A percentile compares a stretch with the other conserved stretches of the same genome.
Conservation (phyloP, 2,329 filamentous ascomycete species). For the Colletotrichum sublineola region DNA sequence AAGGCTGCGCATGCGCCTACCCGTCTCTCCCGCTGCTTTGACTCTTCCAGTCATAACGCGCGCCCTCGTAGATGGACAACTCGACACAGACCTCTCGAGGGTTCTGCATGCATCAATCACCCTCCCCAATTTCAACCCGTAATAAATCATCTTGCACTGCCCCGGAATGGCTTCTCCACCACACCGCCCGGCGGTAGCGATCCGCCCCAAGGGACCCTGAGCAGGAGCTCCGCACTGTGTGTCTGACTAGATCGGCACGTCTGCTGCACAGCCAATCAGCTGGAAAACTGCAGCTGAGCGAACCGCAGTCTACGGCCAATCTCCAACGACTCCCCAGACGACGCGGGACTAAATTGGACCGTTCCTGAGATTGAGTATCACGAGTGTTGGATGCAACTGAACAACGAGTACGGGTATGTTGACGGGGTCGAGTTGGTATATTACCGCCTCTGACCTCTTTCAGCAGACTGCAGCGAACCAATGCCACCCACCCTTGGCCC, state of each 20-base stretch:
- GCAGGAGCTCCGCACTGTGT: slow-evolving; percentile 6
- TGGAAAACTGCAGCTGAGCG: background rate
- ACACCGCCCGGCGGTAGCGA: background rate
- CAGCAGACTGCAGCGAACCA: too few relatives aligned
- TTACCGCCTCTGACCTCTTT: too few relatives aligned
- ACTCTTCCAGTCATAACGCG: slow-evolving; percentile 1
- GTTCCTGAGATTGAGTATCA: too few relatives aligned
- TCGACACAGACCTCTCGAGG: background rate
- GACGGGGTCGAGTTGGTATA: too few relatives aligned
- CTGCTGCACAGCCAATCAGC: background rate
- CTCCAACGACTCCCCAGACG: background rate
- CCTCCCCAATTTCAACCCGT: background rate
- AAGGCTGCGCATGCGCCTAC: slow-evolving; percentile 8
- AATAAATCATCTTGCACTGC: slow-evolving; percentile 8
- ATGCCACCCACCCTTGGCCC: too few relatives aligned
- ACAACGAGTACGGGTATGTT: too few relatives aligned
- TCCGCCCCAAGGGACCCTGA: slow-evolving; percentile 13
- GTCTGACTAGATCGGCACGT: slow-evolving; percentile 1
- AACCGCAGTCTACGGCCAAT: background rate
- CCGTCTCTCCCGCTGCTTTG: background rate
- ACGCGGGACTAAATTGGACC: background rate
- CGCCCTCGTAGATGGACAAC: background rate
- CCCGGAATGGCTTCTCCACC: slow-evolving; percentile 25
- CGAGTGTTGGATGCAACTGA: background rate
- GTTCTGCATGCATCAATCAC: background rate